phyloP scores from a whole-genome alignment of 2,329 filamentous ascomycete species.

The Aspergillus tubingensis region DNA sequence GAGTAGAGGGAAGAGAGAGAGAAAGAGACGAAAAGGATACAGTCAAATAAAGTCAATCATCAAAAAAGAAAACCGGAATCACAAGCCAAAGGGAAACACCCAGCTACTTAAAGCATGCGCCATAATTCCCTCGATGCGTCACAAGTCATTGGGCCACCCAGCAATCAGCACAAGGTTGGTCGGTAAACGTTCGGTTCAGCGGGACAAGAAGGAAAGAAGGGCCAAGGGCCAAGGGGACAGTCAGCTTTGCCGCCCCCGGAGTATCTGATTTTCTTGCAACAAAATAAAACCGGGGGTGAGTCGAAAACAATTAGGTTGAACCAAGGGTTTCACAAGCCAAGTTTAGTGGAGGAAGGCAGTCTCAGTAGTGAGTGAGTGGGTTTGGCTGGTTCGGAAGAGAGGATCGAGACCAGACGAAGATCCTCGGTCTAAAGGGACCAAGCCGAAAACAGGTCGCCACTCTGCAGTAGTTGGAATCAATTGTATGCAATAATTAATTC shows the following conservation, averaged over 20 bases:
- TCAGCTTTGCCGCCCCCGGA: constrained; percentile 10
- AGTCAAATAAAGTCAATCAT: background rate
- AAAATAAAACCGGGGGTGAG: constrained; percentile 17
- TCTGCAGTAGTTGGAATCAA: background rate
- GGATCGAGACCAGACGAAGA: constrained; percentile 28
- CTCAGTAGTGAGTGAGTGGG: constrained; percentile 1
- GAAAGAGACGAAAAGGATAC: background rate
- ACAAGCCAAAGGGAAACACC: constrained; percentile 30
- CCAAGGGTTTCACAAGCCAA: constrained; percentile 30
- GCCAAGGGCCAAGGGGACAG: constrained; percentile 18
- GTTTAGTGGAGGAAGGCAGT: background rate
- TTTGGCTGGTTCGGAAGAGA: constrained; percentile 37
- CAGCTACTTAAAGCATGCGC: constrained; percentile 36
- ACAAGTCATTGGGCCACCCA: constrained; percentile 16
- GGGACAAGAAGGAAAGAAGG: constrained; percentile 31
- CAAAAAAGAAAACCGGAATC: constrained; percentile 16
- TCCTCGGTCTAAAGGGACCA: constrained; percentile 43
- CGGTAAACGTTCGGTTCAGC: constrained; percentile 46
- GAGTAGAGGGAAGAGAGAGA: constrained; percentile 8
- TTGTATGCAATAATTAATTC: background rate
- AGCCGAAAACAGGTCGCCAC: constrained; percentile 6
- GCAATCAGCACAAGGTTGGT: constrained; percentile 13
- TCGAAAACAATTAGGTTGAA: constrained; percentile 14
- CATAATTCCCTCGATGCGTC: constrained; percentile 30
- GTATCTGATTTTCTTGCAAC: too few relatives aligned